Percentiles rank a stretch among this genome's conserved stretches.
phyloP scores from a whole-genome alignment of 371 early-diverging fungal species.

The Dinochytrium kinnereticum region DNA sequence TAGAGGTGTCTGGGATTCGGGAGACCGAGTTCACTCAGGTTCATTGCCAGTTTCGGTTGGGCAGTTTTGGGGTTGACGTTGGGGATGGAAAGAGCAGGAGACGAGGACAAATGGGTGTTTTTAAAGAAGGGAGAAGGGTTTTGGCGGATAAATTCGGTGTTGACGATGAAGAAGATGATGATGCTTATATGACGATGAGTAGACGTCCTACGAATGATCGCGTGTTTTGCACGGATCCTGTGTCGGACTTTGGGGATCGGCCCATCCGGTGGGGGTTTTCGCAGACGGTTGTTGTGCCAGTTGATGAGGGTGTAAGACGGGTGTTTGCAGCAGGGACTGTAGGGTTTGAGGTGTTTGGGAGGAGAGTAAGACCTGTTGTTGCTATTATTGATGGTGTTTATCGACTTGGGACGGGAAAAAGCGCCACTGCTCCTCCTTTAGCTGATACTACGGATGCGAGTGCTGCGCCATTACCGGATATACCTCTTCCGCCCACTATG shows the following conservation, averaged over 20 bases:
- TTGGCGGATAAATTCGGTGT: background rate
- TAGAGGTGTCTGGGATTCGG: constrained; percentile 69
- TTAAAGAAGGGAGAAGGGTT: background rate
- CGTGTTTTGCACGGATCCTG: constrained; percentile 71
- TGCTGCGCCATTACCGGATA: background rate
- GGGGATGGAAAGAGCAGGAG: too few relatives aligned
- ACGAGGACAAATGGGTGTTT: background rate
- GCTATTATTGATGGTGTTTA: constrained; percentile 31
- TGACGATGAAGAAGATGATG: background rate
- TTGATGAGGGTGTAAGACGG: constrained; percentile 29
- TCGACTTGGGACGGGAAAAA: background rate
- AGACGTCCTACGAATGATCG: constrained; percentile 49
- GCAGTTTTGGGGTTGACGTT: constrained; percentile 50
- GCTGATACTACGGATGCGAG: too few relatives aligned
- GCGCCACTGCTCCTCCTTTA: too few relatives aligned
- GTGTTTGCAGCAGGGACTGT: constrained; percentile 35
- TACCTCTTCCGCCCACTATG: background rate
- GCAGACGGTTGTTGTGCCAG: constrained; percentile 56
- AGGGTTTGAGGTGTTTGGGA: constrained; percentile 47
- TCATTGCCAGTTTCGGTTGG: constrained; percentile 79
- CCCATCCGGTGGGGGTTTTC: constrained; percentile 65
- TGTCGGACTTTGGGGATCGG: constrained; percentile 59
- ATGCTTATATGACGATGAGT: background rate
- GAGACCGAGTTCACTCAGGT: constrained; percentile 76
- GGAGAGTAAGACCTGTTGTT: constrained; percentile 14